Percentiles rank a stretch among this genome's conserved stretches.
These are phyloP conservation scores for Purpureocillium takamizusanense DNA, from an alignment of 2,329 filamentous ascomycete species.

Conservation along the genomic window DNA sequence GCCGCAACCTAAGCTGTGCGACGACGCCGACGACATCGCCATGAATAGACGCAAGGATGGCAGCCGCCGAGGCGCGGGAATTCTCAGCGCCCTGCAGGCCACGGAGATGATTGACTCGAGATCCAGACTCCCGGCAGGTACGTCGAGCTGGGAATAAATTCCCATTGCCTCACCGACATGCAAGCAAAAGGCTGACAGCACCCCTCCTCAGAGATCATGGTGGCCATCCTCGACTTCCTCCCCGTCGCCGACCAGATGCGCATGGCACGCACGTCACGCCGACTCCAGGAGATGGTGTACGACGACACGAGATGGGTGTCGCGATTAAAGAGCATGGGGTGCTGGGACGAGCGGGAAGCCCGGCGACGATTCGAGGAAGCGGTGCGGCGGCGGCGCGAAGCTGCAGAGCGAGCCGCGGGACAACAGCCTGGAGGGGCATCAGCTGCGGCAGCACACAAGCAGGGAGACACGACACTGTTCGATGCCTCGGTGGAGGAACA, in stretches of 20 bases:
- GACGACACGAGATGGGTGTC: slow-evolving; percentile 95
- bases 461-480: slow-evolving; percentile 51
- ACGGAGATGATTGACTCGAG: slow-evolving; percentile 74
- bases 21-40: not conserved
- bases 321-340: slow-evolving; percentile 74
- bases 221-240: slow-evolving; percentile 80
- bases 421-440: slow-evolving; percentile 10
- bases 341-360: slow-evolving; percentile 87
- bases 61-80: slow-evolving; percentile 34
- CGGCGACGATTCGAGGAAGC: slow-evolving; percentile 70
- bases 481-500: slow-evolving; percentile 64
- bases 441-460: slow-evolving; percentile 10
- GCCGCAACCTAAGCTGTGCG: not conserved
- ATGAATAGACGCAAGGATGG: slow-evolving; percentile 37
- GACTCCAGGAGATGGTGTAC: slow-evolving; percentile 96
- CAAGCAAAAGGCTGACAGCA: not conserved
- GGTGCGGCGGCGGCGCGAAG: slow-evolving; percentile 51
- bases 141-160: slow-evolving; percentile 9
- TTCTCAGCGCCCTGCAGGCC: slow-evolving; percentile 70
- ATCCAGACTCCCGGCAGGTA: slow-evolving; percentile 75
- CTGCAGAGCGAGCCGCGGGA: slow-evolving; percentile 20
- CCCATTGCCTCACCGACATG: not conserved
- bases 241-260: slow-evolving; percentile 76
- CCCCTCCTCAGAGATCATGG: slow-evolving; percentile 74
- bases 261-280: slow-evolving; percentile 74